Percentiles rank a stretch among this genome's conserved stretches.
These are phyloP conservation scores for Globisporangium heterothallicum DNA, from an alignment of 352 stramenopile species.

Conservation along the genomic window DNA sequence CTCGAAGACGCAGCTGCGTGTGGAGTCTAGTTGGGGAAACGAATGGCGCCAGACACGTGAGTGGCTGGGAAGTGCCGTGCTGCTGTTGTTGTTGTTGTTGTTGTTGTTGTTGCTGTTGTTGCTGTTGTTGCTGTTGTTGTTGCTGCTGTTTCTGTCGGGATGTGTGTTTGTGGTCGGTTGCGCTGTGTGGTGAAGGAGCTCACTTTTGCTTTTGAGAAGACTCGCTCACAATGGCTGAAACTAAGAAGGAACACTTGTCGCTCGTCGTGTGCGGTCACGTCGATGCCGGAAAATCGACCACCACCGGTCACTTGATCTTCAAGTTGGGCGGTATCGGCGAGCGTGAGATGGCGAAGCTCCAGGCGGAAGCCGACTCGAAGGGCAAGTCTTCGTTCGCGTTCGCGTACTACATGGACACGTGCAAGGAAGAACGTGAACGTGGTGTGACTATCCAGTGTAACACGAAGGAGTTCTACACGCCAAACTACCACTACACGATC, in stretches of 20 bases:
- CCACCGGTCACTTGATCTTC: constrained; percentile 99
- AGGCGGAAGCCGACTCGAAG: constrained; percentile 96
- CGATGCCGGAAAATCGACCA: constrained; percentile 98
- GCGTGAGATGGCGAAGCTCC: constrained; percentile 98
- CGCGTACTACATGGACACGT: constrained; percentile 98
- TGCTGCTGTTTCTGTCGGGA: not conserved
- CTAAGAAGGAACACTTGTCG: constrained; percentile 87
- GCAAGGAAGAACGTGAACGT: constrained; percentile 97
- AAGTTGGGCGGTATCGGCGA: constrained; percentile 99
- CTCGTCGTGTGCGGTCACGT: constrained; percentile 96
- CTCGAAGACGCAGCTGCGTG: not conserved
- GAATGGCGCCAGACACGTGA: no score
- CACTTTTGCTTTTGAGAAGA: constrained; percentile 11
- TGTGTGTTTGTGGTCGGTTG: not conserved
- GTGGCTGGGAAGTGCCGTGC: not conserved
- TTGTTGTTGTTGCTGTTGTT: not conserved
- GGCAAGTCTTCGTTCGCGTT: constrained; percentile 99
- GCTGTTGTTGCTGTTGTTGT: not conserved
- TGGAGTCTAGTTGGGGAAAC: not conserved
- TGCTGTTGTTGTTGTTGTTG: not conserved
- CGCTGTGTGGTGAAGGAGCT: not conserved
- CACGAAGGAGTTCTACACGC: constrained; percentile 97
- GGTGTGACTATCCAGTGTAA: constrained; percentile 98
- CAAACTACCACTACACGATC: constrained; percentile 97
- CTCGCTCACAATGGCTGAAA: constrained; percentile 16